Percentiles rank a stretch among this genome's conserved stretches.
Evolutionary conservation across 106 monocot species (phyloP).

Genomic region (Dactylorhiza incarnata): DNA sequence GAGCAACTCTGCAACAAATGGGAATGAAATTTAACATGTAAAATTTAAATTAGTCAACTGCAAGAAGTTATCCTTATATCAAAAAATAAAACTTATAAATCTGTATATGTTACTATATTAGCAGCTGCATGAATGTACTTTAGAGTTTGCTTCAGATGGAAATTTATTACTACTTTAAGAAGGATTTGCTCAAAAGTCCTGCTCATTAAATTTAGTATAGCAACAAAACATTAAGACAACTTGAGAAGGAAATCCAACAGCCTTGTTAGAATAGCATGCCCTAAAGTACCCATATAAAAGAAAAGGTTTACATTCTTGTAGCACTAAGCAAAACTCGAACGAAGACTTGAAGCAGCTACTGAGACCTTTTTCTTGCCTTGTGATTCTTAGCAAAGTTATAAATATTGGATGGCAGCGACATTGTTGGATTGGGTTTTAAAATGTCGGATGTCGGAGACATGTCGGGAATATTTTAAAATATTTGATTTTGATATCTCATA

Average conservation of each 20-base stretch:
- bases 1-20: slow-evolving; percentile 46
- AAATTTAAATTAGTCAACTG: background rate
- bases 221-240: background rate
- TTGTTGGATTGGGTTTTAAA: too few relatives aligned
- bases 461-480: too few relatives aligned
- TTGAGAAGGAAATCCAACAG: background rate
- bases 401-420: too few relatives aligned
- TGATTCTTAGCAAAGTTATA: too few relatives aligned
- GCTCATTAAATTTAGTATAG: background rate
- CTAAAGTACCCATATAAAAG: too few relatives aligned
- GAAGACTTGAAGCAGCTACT: too few relatives aligned
- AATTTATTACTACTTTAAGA: background rate
- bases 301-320: too few relatives aligned
- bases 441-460: too few relatives aligned
- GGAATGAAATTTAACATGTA: slow-evolving; percentile 4
- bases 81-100: background rate
- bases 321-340: too few relatives aligned
- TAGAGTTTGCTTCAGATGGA: background rate
- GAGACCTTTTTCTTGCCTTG: too few relatives aligned
- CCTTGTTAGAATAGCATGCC: background rate
- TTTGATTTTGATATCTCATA: too few relatives aligned
- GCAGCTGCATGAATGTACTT: background rate
- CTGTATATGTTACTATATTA: background rate
- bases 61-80: background rate
- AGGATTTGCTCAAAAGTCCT: background rate